Percentiles rank a stretch among this genome's conserved stretches.
Evolutionary conservation across 768 basidiomycete genomes (phyloP).

Genomic region (Lentinula sp.): DNA sequence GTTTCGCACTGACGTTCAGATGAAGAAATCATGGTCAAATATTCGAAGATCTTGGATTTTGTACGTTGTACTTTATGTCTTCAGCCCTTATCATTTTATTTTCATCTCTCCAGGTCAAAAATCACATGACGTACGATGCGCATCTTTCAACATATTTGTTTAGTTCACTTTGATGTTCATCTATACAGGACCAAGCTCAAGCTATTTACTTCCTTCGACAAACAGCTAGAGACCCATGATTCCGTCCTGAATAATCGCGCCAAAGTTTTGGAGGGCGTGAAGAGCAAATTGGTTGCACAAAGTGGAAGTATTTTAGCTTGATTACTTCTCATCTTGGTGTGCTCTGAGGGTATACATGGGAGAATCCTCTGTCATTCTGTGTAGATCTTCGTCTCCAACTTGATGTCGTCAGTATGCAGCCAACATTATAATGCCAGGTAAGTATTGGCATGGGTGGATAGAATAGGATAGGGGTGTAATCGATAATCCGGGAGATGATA

Average conservation of each 20-base stretch:
- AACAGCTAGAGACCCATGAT: conserved; percentile 34
- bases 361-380: too few species aligned
- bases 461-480: too few species aligned
- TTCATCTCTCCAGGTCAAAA: conserved; percentile 31
- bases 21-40: conserved; percentile 37
- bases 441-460: too few species aligned
- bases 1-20: neutral
- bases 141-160: neutral
- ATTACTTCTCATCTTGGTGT: neutral
- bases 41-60: conserved; percentile 40
- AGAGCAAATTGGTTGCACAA: conserved; percentile 33
- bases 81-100: neutral
- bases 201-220: conserved; percentile 38
- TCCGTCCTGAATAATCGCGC: conserved; percentile 34
- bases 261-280: conserved; percentile 28
- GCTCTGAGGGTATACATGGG: too few species aligned
- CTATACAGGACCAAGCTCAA: conserved; percentile 36
- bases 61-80: conserved; percentile 25
- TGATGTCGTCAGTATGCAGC: too few species aligned
- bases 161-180: conserved; percentile 2
- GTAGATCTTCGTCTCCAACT: too few species aligned
- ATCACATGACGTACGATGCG: conserved; percentile 46
- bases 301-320: conserved; percentile 29
- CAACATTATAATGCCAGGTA: too few species aligned
- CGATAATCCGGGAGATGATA: too few species aligned